Evolutionary conservation across 2,329 filamentous ascomycete genomes (phyloP).

Genomic region (Botrytis elliptica): DNA sequence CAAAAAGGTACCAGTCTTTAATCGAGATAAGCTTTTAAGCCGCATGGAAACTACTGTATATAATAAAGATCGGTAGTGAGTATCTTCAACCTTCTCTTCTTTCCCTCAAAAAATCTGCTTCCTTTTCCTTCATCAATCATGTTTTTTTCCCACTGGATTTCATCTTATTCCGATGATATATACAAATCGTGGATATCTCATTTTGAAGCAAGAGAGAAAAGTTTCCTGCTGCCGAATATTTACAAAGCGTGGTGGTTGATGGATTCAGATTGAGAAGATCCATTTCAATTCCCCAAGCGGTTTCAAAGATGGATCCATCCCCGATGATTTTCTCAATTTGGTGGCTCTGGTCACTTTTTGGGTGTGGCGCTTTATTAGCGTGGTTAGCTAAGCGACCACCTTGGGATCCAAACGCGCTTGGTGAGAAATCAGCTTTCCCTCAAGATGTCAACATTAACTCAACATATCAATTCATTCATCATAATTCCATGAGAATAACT

Average conservation of each 20-base stretch:
- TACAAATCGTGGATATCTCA: neutral
- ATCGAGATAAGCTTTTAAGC: conserved; percentile 32
- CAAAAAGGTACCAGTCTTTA: conserved; percentile 15
- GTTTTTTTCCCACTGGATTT: neutral
- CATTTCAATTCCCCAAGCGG: neutral
- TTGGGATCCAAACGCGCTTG: conserved; percentile 15
- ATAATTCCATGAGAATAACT: neutral
- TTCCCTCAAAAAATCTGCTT: neutral
- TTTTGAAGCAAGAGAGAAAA: neutral
- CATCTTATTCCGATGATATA: neutral
- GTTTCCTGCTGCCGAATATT: neutral
- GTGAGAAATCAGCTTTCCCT: conserved; percentile 18
- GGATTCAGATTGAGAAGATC: neutral
- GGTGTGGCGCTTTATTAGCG: conserved; percentile 15
- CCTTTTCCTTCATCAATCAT: neutral
- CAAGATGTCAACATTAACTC: conserved; percentile 17
- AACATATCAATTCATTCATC: conserved; percentile 14
- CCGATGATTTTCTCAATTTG: neutral
- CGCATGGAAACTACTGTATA: conserved; percentile 18
- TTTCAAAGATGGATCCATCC: conserved; percentile 2
- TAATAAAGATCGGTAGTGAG: conserved; percentile 20
- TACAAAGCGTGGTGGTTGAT: neutral
- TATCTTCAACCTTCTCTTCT: conserved; percentile 8
- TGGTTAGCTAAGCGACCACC: conserved; percentile 14
- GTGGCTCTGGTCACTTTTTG: neutral